These are phyloP conservation scores for Earliella scabrosa DNA, from an alignment of 1,284 basidiomycete genomes.

Conservation along the genomic window DNA sequence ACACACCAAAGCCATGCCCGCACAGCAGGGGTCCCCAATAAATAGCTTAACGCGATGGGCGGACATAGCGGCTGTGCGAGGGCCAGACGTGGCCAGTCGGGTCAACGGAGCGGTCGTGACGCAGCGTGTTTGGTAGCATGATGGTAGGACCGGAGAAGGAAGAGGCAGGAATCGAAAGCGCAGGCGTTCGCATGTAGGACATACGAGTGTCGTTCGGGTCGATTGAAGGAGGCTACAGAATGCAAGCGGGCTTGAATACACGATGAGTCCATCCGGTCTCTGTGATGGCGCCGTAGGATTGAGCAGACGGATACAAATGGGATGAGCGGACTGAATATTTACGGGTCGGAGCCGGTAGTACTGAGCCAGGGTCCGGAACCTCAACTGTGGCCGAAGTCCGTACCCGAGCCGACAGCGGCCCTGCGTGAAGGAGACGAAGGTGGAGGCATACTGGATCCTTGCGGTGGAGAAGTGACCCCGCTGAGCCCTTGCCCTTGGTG, in stretches of 20 bases:
- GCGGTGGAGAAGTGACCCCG: slow-evolving; percentile 49
- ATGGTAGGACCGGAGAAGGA: slow-evolving; percentile 4
- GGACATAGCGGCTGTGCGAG: background rate
- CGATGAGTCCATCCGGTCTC: slow-evolving; percentile 17
- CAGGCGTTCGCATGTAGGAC: background rate
- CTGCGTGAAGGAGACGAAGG: slow-evolving; percentile 9
- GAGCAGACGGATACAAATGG: slow-evolving; percentile 19
- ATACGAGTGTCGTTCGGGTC: background rate
- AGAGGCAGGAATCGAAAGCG: background rate
- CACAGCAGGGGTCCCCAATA: background rate
- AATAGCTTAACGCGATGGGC: background rate
- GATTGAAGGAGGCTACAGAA: slow-evolving; percentile 18
- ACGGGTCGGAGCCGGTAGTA: background rate
- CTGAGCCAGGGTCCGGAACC: background rate
- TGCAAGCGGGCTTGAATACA: slow-evolving; percentile 24
- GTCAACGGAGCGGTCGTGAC: slow-evolving; percentile 5
- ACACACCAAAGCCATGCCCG: background rate
- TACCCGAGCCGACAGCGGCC: slow-evolving; percentile 12
- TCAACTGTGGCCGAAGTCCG: slow-evolving; percentile 33
- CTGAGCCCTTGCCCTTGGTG: slow-evolving; percentile 40
- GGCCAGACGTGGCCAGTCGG: background rate
- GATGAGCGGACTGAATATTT: background rate
- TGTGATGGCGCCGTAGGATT: slow-evolving; percentile 13
- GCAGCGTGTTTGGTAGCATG: slow-evolving; percentile 20
- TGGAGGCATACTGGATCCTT: background rate